phyloP scores from a whole-genome alignment of 176 grass and related monocot species.

The Chrysopogon serrulatus region DNA sequence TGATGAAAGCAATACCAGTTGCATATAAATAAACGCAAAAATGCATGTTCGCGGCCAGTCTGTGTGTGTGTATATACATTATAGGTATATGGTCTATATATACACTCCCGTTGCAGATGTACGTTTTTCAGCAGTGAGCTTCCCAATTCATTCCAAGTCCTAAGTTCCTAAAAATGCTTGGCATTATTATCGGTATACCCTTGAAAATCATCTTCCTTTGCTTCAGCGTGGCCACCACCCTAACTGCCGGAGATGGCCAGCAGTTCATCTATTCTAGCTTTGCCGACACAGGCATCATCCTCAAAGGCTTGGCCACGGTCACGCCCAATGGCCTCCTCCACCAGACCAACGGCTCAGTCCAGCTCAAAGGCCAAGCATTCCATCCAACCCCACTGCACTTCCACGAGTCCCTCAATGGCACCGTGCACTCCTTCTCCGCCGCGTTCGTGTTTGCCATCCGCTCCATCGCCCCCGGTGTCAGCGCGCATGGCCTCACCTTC shows the following conservation, averaged over 20 bases:
- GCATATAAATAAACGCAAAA: no score
- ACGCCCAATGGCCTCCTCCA: background rate
- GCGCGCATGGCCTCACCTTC: no score
- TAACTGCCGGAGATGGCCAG: background rate
- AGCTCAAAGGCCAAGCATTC: no score
- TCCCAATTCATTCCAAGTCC: background rate
- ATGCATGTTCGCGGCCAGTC: no score
- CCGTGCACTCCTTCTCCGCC: background rate
- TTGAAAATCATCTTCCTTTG: background rate
- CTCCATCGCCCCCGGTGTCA: background rate
- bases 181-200: background rate
- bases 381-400: background rate
- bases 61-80: no score
- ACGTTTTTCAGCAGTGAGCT: no score
- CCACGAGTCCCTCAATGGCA: background rate
- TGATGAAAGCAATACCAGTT: no score
- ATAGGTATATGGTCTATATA: no score
- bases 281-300: background rate
- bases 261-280: background rate
- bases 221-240: background rate
- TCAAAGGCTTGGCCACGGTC: background rate
- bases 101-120: no score
- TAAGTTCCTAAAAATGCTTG: background rate
- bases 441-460: conserved; percentile 31
- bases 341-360: background rate